Conservation (phyloP, 306 rosid species). For the Citrullus amarus region DNA sequence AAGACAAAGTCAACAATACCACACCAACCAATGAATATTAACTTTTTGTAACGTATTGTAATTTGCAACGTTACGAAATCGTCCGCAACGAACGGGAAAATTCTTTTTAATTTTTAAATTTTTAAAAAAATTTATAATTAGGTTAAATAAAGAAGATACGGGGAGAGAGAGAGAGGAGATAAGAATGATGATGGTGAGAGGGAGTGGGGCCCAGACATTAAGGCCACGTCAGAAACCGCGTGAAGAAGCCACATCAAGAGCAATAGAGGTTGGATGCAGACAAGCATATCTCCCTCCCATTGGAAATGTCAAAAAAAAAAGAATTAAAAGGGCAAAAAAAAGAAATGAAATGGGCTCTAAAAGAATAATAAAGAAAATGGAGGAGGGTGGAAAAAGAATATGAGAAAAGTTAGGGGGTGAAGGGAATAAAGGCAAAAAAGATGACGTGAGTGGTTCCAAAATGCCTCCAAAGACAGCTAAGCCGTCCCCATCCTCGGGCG, state of each 20-base stretch:
- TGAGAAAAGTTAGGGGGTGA: not conserved
- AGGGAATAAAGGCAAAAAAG: constrained; percentile 10
- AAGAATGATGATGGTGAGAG: not conserved
- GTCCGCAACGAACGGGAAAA: not conserved
- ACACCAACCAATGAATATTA: not conserved
- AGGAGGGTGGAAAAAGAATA: not conserved
- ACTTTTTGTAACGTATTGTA: not conserved
- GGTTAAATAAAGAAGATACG: not conserved
- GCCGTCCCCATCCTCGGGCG: constrained; percentile 19
- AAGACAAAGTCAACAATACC: not conserved
- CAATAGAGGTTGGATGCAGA: not conserved
- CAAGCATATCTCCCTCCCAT: not conserved
- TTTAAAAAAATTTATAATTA: no score
- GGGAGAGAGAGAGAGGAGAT: not conserved
- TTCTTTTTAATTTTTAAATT: no score
- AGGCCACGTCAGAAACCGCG: constrained; percentile 9
- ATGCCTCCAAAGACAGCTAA: constrained; percentile 29
- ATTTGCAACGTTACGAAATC: not conserved
- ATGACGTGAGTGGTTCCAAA: constrained; percentile 21
- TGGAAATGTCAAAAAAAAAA: not conserved
- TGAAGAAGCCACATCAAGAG: not conserved
- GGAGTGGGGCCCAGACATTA: not conserved
- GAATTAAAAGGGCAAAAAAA: not conserved
- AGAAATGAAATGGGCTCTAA: not conserved
- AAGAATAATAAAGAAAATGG: not conserved